These are phyloP conservation scores for Leccinum laetum DNA, from an alignment of 1,284 basidiomycete species.

Conservation along the genomic window DNA sequence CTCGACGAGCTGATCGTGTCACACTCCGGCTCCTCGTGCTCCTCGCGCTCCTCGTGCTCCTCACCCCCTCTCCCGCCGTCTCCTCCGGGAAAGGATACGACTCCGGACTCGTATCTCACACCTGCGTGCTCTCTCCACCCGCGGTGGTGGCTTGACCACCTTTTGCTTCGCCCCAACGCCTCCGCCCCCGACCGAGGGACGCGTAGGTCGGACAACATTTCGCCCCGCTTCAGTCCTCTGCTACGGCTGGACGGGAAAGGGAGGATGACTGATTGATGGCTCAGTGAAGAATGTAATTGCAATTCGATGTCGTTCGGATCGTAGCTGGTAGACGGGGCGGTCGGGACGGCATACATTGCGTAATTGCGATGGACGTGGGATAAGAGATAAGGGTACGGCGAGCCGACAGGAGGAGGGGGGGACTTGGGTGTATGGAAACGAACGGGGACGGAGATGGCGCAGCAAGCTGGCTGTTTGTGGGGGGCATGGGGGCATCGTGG, in stretches of 20 bases:
- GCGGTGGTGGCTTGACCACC: constrained; percentile 59
- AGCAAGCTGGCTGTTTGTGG: too few species aligned
- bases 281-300: constrained; percentile 72
- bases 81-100: constrained; percentile 56
- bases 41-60: constrained; percentile 38
- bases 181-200: too few species aligned
- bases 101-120: constrained; percentile 78
- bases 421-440: constrained; percentile 47
- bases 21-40: constrained; percentile 7
- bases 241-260: constrained; percentile 44
- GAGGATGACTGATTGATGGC: constrained; percentile 65
- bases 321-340: constrained; percentile 45
- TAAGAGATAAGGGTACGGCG: constrained; percentile 76
- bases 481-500: too few species aligned
- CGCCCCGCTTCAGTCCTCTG: constrained; percentile 36
- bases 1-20: too few species aligned
- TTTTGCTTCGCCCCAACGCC: constrained; percentile 25
- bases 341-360: constrained; percentile 34
- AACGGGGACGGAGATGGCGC: constrained; percentile 43
- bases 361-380: constrained; percentile 63
- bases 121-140: constrained; percentile 76
- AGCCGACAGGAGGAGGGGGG: constrained; percentile 54
- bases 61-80: constrained; percentile 50
- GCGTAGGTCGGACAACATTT: constrained; percentile 31
- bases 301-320: constrained; percentile 62